Evolutionary conservation across 2,329 filamentous ascomycete genomes (phyloP).

Genomic region (Fusarium pseudocircinatum): DNA sequence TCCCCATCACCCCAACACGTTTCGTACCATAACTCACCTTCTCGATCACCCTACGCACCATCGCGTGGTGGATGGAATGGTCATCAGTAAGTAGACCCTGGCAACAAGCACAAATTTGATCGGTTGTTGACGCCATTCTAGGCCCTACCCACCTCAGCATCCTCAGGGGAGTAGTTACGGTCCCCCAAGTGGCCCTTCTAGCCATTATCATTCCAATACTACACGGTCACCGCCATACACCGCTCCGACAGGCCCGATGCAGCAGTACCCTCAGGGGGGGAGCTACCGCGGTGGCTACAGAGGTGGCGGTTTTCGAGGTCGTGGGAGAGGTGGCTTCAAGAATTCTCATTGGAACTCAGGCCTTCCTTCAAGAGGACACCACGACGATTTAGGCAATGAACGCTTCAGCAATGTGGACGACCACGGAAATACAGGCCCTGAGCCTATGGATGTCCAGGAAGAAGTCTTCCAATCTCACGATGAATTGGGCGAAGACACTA

Average conservation of each 20-base stretch:
- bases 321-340: conserved; percentile 71
- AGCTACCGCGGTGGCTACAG: conserved; percentile 58
- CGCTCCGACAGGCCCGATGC: conserved; percentile 65
- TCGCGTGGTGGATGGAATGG: conserved; percentile 53
- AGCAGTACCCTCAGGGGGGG: conserved; percentile 60
- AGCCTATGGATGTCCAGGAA: conserved; percentile 29
- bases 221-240: conserved; percentile 63
- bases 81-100: conserved; percentile 51
- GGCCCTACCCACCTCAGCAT: conserved; percentile 71
- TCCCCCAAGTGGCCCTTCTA: conserved; percentile 62
- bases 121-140: conserved; percentile 42
- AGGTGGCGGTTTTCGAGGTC: conserved; percentile 68
- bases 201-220: conserved; percentile 62
- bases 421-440: conserved; percentile 16
- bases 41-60: conserved; percentile 54
- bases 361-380: conserved; percentile 35
- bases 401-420: conserved; percentile 32
- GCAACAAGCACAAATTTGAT: background rate
- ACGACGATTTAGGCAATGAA: conserved; percentile 34
- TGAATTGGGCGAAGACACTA: conserved; percentile 1
- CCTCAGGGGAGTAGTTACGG: conserved; percentile 61
- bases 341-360: conserved; percentile 69
- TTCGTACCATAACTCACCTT: conserved; percentile 58
- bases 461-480: conserved; percentile 38
- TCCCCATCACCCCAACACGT: conserved; percentile 56